Evolutionary conservation across 805 yeast genomes (phyloP), one percentile per base, ranked within the genome.

Genomic region (Cyberlindnera sargentensis): DNA sequence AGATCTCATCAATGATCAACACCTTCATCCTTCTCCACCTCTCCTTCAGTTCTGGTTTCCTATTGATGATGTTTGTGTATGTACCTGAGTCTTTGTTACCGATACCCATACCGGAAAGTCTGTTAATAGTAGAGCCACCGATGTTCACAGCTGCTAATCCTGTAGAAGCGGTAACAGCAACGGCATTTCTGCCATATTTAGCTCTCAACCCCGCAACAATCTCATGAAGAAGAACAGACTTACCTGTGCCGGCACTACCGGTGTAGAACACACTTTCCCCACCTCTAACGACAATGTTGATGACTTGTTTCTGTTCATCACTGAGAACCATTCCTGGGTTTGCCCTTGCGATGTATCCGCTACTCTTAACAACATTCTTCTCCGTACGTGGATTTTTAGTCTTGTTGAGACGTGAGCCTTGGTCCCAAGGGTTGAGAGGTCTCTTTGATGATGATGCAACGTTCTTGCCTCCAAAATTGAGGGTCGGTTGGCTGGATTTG

Each of bases 91-190:
- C 73, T 3, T 70, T 41, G 8, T 78, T 86, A 74, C 86, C 37
- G 64, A 89, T 62, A 0, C 98, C 98, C 42, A 89, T 76, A 1
- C 95, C 95, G 0, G 95, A 76, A 66, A 82, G 88, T 55, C 84
- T 72, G 61, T 91, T 95, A 28, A 93, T 69, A 0, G 99, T 93
- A 29, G 75, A 76, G 25, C 99, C 99, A 3, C 95, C 95, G 53
- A 93, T 84, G 55, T 89, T 88, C 35, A 88, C 83, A 0, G 97
- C 99, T 0, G 99, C 99, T 48, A 93, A 67, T 1, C 99, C 99
- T 0, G 99, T 93, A 0, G 96, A 85, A 0, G 99, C 99, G 0
- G 98, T 88, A 4, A 93, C 79, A 0, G 95, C 96, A 4, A 93
- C 86, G 0, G 68, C 62, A 6, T 30, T 40, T 2, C 61, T 56